Evolutionary conservation across 495 filamentous ascomycete genomes (phyloP).

Genomic region (Tuber brumale): DNA sequence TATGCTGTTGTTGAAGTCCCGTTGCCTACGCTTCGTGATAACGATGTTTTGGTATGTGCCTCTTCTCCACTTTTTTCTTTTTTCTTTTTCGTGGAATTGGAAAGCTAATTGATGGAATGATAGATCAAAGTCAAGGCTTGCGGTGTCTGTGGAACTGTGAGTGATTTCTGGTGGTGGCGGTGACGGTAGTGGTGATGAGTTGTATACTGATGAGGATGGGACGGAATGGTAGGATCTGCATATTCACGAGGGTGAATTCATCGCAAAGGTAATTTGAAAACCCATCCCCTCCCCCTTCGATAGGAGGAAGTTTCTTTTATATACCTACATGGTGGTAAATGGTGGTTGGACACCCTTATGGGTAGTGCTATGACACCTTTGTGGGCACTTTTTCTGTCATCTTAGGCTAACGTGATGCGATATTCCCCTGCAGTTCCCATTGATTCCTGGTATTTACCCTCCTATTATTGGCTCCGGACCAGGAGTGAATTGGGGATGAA

Average conservation of each 20-base stretch:
- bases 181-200: not conserved
- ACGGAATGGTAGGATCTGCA: slow-evolving; percentile 44
- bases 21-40: slow-evolving; percentile 54
- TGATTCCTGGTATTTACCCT: slow-evolving; percentile 48
- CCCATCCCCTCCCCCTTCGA: not conserved
- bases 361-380: slow-evolving; percentile 28
- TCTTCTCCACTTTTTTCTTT: not conserved
- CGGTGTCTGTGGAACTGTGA: slow-evolving; percentile 62
- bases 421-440: slow-evolving; percentile 47
- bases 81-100: slow-evolving; percentile 5
- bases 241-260: slow-evolving; percentile 61
- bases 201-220: slow-evolving; percentile 18
- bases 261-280: slow-evolving; percentile 49
- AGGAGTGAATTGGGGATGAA: not conserved
- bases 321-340: not conserved
- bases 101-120: slow-evolving; percentile 7
- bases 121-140: slow-evolving; percentile 59
- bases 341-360: slow-evolving; percentile 28
- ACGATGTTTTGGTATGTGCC: slow-evolving; percentile 52
- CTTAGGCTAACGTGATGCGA: slow-evolving; percentile 19
- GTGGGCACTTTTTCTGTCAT: slow-evolving; percentile 20
- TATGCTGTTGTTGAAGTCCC: slow-evolving; percentile 56
- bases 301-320: slow-evolving; percentile 10
- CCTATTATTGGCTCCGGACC: not conserved
- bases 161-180: slow-evolving; percentile 11